A percentile compares a stretch with the other conserved stretches of the same genome.
These are phyloP conservation scores for Rhizopogon sp. DNA, from an alignment of 768 basidiomycete species.

Conservation along the genomic window DNA sequence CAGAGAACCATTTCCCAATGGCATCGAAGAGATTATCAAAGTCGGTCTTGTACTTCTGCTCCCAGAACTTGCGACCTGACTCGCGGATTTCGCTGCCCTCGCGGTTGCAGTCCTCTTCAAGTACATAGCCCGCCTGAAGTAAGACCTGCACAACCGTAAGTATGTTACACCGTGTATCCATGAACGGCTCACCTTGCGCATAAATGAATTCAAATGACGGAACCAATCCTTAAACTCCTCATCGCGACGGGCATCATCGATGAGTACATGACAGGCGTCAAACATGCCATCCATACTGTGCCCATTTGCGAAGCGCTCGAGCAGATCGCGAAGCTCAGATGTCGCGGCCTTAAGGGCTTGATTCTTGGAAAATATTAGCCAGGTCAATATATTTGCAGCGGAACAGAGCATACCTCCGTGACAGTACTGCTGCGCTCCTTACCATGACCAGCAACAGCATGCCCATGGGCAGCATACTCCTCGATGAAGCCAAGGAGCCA, in stretches of 20 bases:
- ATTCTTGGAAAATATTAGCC: slow-evolving; percentile 34
- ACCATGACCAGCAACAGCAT: slow-evolving; percentile 30
- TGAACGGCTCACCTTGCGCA: slow-evolving; percentile 48
- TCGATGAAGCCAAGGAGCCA: slow-evolving; percentile 66
- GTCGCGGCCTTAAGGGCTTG: slow-evolving; percentile 51
- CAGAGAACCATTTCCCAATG: slow-evolving; percentile 73
- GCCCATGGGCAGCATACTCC: slow-evolving; percentile 55
- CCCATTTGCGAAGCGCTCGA: slow-evolving; percentile 88
- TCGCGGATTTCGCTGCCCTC: slow-evolving; percentile 65
- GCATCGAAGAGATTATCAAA: slow-evolving; percentile 77
- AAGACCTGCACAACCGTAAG: slow-evolving; percentile 41
- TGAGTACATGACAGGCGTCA: slow-evolving; percentile 65
- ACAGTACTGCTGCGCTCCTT: slow-evolving; percentile 20
- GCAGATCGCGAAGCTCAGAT: slow-evolving; percentile 66
- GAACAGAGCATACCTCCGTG: slow-evolving; percentile 3
- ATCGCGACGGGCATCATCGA: slow-evolving; percentile 71
- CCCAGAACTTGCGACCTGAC: slow-evolving; percentile 72
- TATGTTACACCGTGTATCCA: neutral
- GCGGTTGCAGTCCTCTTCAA: slow-evolving; percentile 69
- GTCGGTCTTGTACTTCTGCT: slow-evolving; percentile 65
- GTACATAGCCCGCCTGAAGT: slow-evolving; percentile 78
- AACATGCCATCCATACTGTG: slow-evolving; percentile 61
- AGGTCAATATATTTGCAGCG: slow-evolving; percentile 11
- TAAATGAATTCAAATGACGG: slow-evolving; percentile 50
- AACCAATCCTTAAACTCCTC: slow-evolving; percentile 75